Percentiles rank a stretch among this genome's conserved stretches.
These are phyloP conservation scores for Lasiodiplodia sp. DNA, from an alignment of 2,329 filamentous ascomycete genomes.

Conservation along the genomic window DNA sequence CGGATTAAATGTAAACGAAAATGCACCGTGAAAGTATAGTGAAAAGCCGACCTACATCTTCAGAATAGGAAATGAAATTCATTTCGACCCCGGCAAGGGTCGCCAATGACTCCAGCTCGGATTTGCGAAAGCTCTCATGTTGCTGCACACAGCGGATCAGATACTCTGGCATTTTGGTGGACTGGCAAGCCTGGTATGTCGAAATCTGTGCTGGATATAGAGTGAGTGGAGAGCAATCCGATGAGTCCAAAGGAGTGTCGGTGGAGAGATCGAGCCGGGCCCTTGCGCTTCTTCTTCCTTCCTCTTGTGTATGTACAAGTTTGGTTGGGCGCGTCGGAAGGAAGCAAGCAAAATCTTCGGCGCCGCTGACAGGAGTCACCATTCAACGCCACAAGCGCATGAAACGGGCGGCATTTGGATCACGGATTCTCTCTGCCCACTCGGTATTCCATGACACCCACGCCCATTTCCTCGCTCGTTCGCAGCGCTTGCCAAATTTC, in stretches of 20 bases:
- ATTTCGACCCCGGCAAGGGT: constrained; percentile 71
- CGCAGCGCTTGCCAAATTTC: background rate
- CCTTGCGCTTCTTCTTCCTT: too few relatives aligned
- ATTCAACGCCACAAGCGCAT: background rate
- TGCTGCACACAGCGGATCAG: constrained; percentile 88
- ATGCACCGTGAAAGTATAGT: constrained; percentile 24
- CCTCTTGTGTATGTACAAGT: constrained; percentile 10
- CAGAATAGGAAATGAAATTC: constrained; percentile 76
- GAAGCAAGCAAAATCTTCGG: constrained; percentile 27
- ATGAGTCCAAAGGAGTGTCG: background rate
- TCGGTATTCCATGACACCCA: background rate
- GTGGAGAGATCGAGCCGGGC: background rate
- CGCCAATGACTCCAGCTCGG: constrained; percentile 84
- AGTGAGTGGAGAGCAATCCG: background rate
- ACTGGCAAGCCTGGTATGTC: background rate
- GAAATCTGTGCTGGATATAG: background rate
- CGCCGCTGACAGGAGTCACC: constrained; percentile 3
- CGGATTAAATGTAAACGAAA: constrained; percentile 14
- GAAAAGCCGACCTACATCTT: constrained; percentile 66
- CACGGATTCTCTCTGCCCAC: background rate
- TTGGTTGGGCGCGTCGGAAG: constrained; percentile 15
- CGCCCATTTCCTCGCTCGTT: background rate
- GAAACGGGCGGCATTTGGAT: background rate
- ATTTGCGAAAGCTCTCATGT: constrained; percentile 87
- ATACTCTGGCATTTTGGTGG: constrained; percentile 63